A percentile compares a stretch with the other conserved stretches of the same genome.
These are phyloP conservation scores for Cryphonectria radicalis DNA, from an alignment of 2,329 filamentous ascomycete species.

Conservation along the genomic window DNA sequence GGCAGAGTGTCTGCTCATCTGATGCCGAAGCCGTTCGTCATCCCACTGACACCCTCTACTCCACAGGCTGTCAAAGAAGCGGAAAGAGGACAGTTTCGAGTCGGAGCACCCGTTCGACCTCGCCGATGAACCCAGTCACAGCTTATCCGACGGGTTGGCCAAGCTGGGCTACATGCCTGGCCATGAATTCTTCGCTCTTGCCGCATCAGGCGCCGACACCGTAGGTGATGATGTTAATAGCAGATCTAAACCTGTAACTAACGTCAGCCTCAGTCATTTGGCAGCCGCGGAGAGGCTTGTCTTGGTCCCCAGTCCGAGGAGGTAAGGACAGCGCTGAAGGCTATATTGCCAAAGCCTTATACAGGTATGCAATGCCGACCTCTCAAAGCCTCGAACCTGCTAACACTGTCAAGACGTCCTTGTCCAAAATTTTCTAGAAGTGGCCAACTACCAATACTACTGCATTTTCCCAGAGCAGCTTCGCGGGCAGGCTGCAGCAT, in stretches of 20 bases:
- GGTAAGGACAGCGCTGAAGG: constrained; percentile 38
- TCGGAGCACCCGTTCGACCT: constrained; percentile 28
- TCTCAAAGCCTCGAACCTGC: not conserved
- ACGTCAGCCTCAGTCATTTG: constrained; percentile 18
- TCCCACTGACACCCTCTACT: constrained; percentile 2
- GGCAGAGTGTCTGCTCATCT: not conserved
- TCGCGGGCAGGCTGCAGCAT: constrained; percentile 47
- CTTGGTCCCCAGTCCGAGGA: constrained; percentile 35
- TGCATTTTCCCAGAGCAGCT: constrained; percentile 50
- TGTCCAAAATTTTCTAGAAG: constrained; percentile 49
- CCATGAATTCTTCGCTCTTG: constrained; percentile 26
- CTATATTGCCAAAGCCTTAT: constrained; percentile 44
- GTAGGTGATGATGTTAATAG: constrained; percentile 28
- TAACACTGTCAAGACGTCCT: constrained; percentile 43
- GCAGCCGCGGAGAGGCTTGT: constrained; percentile 26
- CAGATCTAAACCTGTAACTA: not conserved
- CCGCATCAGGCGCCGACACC: not conserved
- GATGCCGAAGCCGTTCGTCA: not conserved
- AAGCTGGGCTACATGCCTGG: constrained; percentile 29
- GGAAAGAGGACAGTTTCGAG: constrained; percentile 31
- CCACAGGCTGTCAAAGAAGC: constrained; percentile 33
- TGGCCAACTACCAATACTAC: constrained; percentile 51
- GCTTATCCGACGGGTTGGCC: constrained; percentile 26
- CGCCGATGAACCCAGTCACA: constrained; percentile 20
- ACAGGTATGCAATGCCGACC: constrained; percentile 35